A percentile compares a stretch with the other conserved stretches of the same genome.
These are phyloP conservation scores for Penicillium verrucosum DNA, from an alignment of 2,329 filamentous ascomycete genomes.

Conservation along the genomic window DNA sequence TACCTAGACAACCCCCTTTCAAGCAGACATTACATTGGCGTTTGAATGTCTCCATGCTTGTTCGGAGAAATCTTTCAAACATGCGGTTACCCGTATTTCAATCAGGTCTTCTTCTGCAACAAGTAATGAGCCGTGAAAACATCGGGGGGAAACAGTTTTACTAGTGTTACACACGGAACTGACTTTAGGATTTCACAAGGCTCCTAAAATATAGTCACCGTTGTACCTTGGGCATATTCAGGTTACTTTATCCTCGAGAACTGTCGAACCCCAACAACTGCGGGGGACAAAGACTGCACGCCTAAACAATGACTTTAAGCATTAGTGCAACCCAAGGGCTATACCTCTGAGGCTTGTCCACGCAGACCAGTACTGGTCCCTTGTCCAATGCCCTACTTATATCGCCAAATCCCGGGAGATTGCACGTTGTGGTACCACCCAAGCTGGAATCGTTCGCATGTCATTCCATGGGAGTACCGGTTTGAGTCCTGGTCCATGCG, in stretches of 20 bases:
- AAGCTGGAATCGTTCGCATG: background rate
- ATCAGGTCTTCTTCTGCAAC: background rate
- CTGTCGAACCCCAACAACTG: background rate
- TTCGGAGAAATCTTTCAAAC: background rate
- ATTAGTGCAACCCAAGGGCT: background rate
- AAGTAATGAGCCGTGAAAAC: background rate
- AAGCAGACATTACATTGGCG: background rate
- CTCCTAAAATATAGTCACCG: background rate
- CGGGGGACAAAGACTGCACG: background rate
- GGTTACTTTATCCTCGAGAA: background rate
- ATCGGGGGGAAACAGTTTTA: background rate
- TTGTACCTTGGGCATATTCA: background rate
- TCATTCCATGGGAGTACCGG: background rate
- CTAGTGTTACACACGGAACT: background rate
- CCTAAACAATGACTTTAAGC: background rate
- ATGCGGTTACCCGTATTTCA: slow-evolving; percentile 1
- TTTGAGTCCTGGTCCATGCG: background rate
- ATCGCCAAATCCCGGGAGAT: background rate
- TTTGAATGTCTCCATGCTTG: background rate
- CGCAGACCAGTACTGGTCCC: background rate
- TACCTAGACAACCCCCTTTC: background rate
- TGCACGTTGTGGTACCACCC: background rate
- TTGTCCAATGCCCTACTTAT: background rate
- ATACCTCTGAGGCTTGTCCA: background rate
- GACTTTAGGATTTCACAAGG: background rate